These are phyloP conservation scores for Trifolium dubium DNA, from an alignment of 306 rosid genomes.

Conservation along the genomic window DNA sequence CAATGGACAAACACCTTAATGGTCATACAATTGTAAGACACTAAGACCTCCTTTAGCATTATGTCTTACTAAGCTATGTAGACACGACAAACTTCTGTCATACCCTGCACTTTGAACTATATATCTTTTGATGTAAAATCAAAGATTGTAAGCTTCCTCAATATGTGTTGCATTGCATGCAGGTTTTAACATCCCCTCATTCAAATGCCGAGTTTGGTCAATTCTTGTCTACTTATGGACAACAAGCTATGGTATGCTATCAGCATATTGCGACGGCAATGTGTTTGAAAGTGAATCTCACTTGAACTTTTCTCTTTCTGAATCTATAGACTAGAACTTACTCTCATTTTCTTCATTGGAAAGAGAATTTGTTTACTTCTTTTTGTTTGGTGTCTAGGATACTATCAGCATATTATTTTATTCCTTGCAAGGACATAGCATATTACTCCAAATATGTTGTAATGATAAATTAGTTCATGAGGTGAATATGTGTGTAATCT, in stretches of 20 bases:
- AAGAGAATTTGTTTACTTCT: too few species aligned
- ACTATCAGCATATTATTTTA: too few species aligned
- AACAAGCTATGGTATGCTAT: conserved; percentile 63
- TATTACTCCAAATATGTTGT: too few species aligned
- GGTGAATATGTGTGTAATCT: too few species aligned
- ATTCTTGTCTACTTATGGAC: conserved; percentile 59
- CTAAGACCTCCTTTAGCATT: conserved; percentile 50
- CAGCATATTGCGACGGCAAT: not conserved
- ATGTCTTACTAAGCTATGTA: conserved; percentile 23
- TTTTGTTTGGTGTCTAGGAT: too few species aligned
- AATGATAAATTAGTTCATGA: too few species aligned
- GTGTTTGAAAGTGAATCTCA: not conserved
- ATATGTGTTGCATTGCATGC: conserved; percentile 66
- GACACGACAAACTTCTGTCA: conserved; percentile 8
- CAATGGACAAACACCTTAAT: conserved; percentile 56
- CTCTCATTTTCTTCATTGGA: not conserved
- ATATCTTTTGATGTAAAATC: conserved; percentile 12
- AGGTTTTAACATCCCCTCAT: conserved; percentile 73
- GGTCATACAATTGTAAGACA: conserved; percentile 77
- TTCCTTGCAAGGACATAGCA: too few species aligned
- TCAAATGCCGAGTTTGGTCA: conserved; percentile 67
- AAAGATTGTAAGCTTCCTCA: conserved; percentile 40
- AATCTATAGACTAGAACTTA: not conserved
- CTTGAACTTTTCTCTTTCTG: not conserved
- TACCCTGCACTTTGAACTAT: conserved; percentile 2